These are phyloP conservation scores for Cardamine occulta DNA, from an alignment of 345 rosid genomes.

Conservation along the genomic window DNA sequence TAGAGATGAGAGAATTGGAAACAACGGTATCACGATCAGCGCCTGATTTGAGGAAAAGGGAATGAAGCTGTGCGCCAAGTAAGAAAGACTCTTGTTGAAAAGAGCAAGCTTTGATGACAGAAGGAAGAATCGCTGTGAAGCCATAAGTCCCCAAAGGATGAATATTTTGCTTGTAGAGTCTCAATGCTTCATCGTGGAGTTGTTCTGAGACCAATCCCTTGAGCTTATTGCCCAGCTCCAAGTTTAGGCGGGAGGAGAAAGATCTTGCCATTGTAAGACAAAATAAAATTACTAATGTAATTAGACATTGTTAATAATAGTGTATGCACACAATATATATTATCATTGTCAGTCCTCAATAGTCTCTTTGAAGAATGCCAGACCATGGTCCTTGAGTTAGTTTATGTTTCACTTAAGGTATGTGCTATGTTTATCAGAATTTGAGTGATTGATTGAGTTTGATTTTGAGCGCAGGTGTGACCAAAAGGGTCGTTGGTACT, in stretches of 20 bases:
- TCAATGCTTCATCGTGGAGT: constrained; percentile 41
- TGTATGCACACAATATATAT: too few species aligned
- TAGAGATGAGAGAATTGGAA: constrained; percentile 56
- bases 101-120: constrained; percentile 57
- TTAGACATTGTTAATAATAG: too few species aligned
- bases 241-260: constrained; percentile 22
- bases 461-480: too few species aligned
- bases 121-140: constrained; percentile 51
- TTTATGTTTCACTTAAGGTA: too few species aligned
- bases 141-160: constrained; percentile 46
- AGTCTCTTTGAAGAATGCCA: too few species aligned
- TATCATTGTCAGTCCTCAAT: too few species aligned
- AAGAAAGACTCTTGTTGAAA: constrained; percentile 21
- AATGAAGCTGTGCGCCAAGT: constrained; percentile 52
- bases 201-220: constrained; percentile 47
- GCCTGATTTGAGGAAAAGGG: constrained; percentile 52
- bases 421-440: too few species aligned
- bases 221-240: constrained; percentile 38
- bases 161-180: constrained; percentile 42
- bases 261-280: constrained; percentile 13
- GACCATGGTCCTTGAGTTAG: too few species aligned
- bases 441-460: too few species aligned
- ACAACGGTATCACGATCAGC: constrained; percentile 45
- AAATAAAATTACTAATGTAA: too few species aligned
- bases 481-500: too few species aligned